phyloP scores from a whole-genome alignment of 306 rosid species.

The Astragalus glycyphyllos region DNA sequence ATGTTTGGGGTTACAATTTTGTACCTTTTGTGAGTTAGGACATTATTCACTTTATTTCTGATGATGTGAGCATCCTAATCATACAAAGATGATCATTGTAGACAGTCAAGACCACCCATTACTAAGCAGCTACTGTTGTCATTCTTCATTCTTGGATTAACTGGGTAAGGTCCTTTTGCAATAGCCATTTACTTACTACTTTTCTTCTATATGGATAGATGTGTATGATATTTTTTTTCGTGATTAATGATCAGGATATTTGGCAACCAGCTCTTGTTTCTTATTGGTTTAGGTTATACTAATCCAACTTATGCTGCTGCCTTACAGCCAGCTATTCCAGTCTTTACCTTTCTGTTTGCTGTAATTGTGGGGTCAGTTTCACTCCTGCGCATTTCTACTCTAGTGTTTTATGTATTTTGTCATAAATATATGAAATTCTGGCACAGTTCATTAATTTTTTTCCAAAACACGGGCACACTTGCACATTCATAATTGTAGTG shows the following conservation, averaged over 20 bases:
- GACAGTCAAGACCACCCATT: conserved; percentile 77
- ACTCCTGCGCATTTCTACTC: conserved; percentile 23
- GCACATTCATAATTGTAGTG: conserved; percentile 12
- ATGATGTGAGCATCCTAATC: conserved; percentile 19
- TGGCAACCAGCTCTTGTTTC: conserved; percentile 95
- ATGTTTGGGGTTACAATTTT: too few relatives aligned
- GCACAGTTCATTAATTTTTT: not conserved
- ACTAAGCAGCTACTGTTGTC: conserved; percentile 62
- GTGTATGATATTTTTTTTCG: conserved; percentile 21
- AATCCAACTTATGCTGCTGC: conserved; percentile 97
- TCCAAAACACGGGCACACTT: conserved; percentile 14
- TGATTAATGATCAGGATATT: conserved; percentile 67
- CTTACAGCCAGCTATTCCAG: conserved; percentile 89
- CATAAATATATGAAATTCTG: not conserved
- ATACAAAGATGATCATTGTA: conserved; percentile 44
- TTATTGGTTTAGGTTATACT: conserved; percentile 91
- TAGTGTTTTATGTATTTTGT: not conserved
- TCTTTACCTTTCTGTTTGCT: conserved; percentile 80
- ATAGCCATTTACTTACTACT: conserved; percentile 21
- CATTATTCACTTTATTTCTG: conserved; percentile 26
- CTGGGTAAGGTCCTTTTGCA: conserved; percentile 66
- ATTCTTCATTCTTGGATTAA: conserved; percentile 84
- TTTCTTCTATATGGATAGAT: conserved; percentile 25
- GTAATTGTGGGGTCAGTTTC: conserved; percentile 84
- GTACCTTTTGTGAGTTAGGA: too few relatives aligned